phyloP scores from a whole-genome alignment of 2,329 filamentous ascomycete genomes.

The Neonectria coccinea region DNA sequence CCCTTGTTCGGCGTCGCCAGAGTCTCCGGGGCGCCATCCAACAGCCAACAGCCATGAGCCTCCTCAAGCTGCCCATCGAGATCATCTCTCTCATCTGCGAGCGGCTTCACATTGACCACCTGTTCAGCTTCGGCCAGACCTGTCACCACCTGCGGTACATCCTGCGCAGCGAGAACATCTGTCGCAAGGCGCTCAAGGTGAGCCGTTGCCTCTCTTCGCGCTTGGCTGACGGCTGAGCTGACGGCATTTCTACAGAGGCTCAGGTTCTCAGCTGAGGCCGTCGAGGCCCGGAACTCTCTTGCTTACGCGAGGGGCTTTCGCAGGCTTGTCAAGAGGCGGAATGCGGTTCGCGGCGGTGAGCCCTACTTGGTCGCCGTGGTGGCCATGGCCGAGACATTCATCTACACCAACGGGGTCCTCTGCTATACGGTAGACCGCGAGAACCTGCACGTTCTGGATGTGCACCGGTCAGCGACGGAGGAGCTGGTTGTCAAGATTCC shows the following conservation, averaged over 20 bases:
- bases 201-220: slow-evolving; percentile 31
- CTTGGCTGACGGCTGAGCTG: slow-evolving; percentile 29
- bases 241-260: slow-evolving; percentile 37
- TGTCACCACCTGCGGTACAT: slow-evolving; percentile 64
- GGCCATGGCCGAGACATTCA: slow-evolving; percentile 69
- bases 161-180: slow-evolving; percentile 66
- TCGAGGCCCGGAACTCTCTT: slow-evolving; percentile 32
- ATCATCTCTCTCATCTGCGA: slow-evolving; percentile 69
- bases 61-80: slow-evolving; percentile 68
- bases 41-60: slow-evolving; percentile 55
- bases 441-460: slow-evolving; percentile 68
- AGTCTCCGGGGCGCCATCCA: slow-evolving; percentile 10
- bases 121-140: slow-evolving; percentile 66
- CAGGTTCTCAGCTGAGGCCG: slow-evolving; percentile 40
- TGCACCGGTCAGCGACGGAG: slow-evolving; percentile 59
- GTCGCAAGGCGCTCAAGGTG: slow-evolving; percentile 70
- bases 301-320: slow-evolving; percentile 55
- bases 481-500: slow-evolving; percentile 70
- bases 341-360: slow-evolving; percentile 69
- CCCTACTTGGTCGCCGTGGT: slow-evolving; percentile 73
- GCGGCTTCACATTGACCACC: slow-evolving; percentile 67
- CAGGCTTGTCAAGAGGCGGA: slow-evolving; percentile 69
- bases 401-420: slow-evolving; percentile 72
- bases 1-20: neutral
- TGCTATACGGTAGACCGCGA: slow-evolving; percentile 67